Evolutionary conservation across 768 basidiomycete species (phyloP).

Genomic region (Leccinum variicolor): DNA sequence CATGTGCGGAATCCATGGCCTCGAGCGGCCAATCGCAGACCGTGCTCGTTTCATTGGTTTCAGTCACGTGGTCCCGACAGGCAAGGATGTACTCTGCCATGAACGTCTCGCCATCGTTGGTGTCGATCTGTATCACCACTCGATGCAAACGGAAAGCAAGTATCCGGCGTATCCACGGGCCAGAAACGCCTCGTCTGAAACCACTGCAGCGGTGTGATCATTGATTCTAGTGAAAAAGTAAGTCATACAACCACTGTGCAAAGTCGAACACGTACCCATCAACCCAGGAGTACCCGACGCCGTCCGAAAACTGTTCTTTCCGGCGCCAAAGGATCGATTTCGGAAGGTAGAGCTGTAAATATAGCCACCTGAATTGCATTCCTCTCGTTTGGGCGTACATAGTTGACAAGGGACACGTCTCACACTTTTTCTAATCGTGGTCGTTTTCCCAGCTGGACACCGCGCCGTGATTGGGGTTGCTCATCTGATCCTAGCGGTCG

Average conservation of each 20-base stretch:
- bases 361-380: not conserved
- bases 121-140: slow-evolving; percentile 62
- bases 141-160: not conserved
- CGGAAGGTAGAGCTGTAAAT: slow-evolving; percentile 80
- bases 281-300: slow-evolving; percentile 98
- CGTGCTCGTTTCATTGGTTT: slow-evolving; percentile 76
- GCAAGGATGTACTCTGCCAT: slow-evolving; percentile 75
- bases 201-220: slow-evolving; percentile 73
- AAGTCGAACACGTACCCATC: slow-evolving; percentile 61
- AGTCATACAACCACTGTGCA: not conserved
- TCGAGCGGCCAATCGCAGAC: slow-evolving; percentile 65
- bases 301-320: slow-evolving; percentile 99
- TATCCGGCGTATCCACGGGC: too few species aligned
- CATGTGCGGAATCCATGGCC: slow-evolving; percentile 94
- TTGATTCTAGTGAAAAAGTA: slow-evolving; percentile 64
- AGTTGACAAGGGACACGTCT: not conserved
- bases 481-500: slow-evolving; percentile 91
- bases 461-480: slow-evolving; percentile 96
- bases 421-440: slow-evolving; percentile 5
- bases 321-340: slow-evolving; percentile 95
- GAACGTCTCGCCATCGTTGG: slow-evolving; percentile 98
- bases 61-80: slow-evolving; percentile 97
- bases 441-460: slow-evolving; percentile 68
- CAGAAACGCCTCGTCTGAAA: too few species aligned
- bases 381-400: not conserved